A percentile compares a stretch with the other conserved stretches of the same genome.
Conservation (phyloP, 2,329 filamentous ascomycete species). For the Clarireedia monteithiana region DNA sequence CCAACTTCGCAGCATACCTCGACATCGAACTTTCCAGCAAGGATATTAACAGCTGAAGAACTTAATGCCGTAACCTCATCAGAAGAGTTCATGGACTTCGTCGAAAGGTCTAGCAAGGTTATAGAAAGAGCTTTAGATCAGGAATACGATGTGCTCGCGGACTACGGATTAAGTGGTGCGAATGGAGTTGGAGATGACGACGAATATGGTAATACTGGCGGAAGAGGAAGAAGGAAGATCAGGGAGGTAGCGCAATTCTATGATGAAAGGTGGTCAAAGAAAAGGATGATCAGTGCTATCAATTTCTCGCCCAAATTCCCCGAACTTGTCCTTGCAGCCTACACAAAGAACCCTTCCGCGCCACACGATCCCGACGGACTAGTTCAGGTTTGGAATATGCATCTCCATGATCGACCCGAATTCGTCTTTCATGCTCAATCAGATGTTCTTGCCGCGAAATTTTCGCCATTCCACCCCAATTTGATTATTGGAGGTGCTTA, state of each 20-base stretch:
- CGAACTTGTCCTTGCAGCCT: slow-evolving; percentile 85
- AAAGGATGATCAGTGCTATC: slow-evolving; percentile 92
- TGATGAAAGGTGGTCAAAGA: slow-evolving; percentile 93
- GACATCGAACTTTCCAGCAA: slow-evolving; percentile 61
- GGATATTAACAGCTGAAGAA: slow-evolving; percentile 77
- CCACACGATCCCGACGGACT: slow-evolving; percentile 90
- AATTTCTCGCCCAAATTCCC: slow-evolving; percentile 95
- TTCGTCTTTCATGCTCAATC: slow-evolving; percentile 96
- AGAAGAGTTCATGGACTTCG: slow-evolving; percentile 88
- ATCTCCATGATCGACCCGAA: slow-evolving; percentile 89
- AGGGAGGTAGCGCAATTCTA: slow-evolving; percentile 91
- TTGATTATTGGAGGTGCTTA: slow-evolving; percentile 94
- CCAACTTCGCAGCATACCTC: slow-evolving; percentile 37
- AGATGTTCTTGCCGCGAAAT: slow-evolving; percentile 90
- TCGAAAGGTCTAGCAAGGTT: slow-evolving; percentile 93
- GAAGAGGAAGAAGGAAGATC: slow-evolving; percentile 65
- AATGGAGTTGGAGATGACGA: slow-evolving; percentile 73
- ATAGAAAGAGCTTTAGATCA: slow-evolving; percentile 92
- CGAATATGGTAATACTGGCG: slow-evolving; percentile 59
- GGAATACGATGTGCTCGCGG: slow-evolving; percentile 91
- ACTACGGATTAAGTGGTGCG: slow-evolving; percentile 77
- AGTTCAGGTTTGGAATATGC: slow-evolving; percentile 94
- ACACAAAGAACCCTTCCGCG: slow-evolving; percentile 94
- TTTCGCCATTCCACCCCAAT: slow-evolving; percentile 97
- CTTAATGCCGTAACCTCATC: slow-evolving; percentile 84